Evolutionary conservation across 208 protist genomes (phyloP).

Genomic region (Lotmaria passim): DNA sequence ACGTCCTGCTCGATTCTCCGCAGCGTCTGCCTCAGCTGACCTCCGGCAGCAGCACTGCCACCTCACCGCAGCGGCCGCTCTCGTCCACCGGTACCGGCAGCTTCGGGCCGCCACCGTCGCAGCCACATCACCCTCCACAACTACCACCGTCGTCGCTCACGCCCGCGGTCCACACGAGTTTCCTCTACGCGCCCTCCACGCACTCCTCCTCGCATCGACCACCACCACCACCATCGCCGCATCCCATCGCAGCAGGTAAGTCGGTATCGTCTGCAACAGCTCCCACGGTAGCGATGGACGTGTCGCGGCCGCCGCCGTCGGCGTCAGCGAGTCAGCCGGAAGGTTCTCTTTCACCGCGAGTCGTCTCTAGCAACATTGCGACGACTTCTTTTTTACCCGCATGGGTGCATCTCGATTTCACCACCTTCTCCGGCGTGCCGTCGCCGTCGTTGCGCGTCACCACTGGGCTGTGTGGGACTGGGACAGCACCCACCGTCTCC

Average conservation of each 20-base stretch:
- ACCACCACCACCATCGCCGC: background rate
- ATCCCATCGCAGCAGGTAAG: background rate
- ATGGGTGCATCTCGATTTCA: conserved; percentile 21
- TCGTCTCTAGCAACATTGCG: background rate
- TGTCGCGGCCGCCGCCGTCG: no score
- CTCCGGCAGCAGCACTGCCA: conserved; percentile 6
- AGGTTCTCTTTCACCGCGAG: background rate
- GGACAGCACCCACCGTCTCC: no score
- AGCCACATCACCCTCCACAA: background rate
- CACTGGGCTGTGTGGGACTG: no score
- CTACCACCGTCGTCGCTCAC: background rate
- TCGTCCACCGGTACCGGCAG: conserved; percentile 6
- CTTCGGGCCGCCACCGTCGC: background rate
- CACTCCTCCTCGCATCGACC: background rate
- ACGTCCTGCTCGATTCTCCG: conserved; percentile 5
- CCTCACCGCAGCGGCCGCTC: conserved; percentile 5
- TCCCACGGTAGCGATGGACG: background rate
- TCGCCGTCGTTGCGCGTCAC: background rate
- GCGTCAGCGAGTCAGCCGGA: background rate
- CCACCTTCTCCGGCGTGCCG: background rate
- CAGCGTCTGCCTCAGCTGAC: conserved; percentile 14
- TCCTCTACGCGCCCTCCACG: background rate
- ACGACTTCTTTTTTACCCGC: conserved; percentile 7
- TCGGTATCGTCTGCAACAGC: background rate
- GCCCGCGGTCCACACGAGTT: background rate